Conservation (phyloP, 495 filamentous ascomycete species). For the Tuber magnatum region DNA sequence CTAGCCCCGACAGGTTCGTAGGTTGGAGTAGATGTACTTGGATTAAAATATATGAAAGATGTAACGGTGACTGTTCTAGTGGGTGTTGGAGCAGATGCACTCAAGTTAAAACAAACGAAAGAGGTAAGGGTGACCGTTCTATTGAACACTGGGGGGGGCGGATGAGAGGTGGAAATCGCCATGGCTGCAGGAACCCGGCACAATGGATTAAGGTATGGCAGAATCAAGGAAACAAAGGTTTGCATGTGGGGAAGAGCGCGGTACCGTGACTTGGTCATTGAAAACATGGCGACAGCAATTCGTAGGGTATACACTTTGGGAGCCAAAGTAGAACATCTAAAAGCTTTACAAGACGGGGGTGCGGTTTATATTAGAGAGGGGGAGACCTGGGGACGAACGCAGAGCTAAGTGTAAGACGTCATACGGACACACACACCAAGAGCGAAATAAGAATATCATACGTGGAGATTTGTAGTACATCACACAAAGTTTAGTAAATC, state of each 20-base stretch:
- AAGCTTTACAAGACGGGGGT: neutral
- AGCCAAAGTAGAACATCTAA: neutral
- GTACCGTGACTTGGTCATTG: neutral
- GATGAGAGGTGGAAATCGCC: neutral
- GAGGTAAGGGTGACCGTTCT: neutral
- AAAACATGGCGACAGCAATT: neutral
- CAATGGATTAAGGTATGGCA: neutral
- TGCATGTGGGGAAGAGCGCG: neutral
- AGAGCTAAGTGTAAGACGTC: neutral
- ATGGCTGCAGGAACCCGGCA: neutral
- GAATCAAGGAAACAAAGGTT: neutral
- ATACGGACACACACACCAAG: neutral
- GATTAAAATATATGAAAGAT: neutral
- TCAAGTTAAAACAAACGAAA: neutral
- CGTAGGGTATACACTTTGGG: neutral
- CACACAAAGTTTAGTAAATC: neutral
- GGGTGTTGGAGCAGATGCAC: neutral
- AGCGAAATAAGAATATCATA: neutral
- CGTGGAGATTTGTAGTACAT: neutral
- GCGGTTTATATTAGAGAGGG: neutral
- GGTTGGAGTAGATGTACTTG: neutral
- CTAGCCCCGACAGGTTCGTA: neutral
- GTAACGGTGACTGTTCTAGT: neutral
- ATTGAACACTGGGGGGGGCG: neutral
- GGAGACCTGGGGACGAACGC: neutral